Evolutionary conservation across 352 stramenopile species (phyloP).

Genomic region (Phytophthora fragariaefolia): DNA sequence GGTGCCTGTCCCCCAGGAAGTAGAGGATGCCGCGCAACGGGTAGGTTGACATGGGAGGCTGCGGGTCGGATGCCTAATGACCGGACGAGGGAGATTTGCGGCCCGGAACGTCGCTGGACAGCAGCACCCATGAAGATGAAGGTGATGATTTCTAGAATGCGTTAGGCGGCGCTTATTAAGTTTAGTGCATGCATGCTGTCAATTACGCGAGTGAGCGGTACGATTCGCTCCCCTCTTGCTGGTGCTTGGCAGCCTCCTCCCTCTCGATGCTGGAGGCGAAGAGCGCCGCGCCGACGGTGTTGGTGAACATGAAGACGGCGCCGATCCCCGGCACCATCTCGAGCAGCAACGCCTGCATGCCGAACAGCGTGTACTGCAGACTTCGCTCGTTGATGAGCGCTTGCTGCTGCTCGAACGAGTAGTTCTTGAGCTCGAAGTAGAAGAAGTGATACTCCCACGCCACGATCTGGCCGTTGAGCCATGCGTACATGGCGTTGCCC

Average conservation of each 20-base stretch:
- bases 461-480: conserved; percentile 57
- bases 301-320: conserved; percentile 64
- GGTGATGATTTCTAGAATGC: conserved; percentile 7
- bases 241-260: conserved; percentile 36
- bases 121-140: background rate
- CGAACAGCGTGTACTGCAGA: conserved; percentile 55
- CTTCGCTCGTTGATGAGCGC: conserved; percentile 46
- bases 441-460: conserved; percentile 69
- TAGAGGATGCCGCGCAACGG: conserved; percentile 46
- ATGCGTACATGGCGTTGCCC: conserved; percentile 56
- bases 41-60: conserved; percentile 49
- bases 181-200: background rate
- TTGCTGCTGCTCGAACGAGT: conserved; percentile 55
- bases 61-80: conserved; percentile 8
- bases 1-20: conserved; percentile 50
- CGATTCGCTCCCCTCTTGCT: conserved; percentile 20
- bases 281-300: conserved; percentile 62
- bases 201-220: conserved; percentile 29
- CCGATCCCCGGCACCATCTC: conserved; percentile 64
- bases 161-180: background rate
- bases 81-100: conserved; percentile 3
- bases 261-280: conserved; percentile 61
- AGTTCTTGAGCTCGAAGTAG: conserved; percentile 69
- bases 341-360: conserved; percentile 61
- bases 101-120: background rate